Conservation (phyloP, 108 stramenopile genomes). For the Pseudonitzschia delicatissima region DNA sequence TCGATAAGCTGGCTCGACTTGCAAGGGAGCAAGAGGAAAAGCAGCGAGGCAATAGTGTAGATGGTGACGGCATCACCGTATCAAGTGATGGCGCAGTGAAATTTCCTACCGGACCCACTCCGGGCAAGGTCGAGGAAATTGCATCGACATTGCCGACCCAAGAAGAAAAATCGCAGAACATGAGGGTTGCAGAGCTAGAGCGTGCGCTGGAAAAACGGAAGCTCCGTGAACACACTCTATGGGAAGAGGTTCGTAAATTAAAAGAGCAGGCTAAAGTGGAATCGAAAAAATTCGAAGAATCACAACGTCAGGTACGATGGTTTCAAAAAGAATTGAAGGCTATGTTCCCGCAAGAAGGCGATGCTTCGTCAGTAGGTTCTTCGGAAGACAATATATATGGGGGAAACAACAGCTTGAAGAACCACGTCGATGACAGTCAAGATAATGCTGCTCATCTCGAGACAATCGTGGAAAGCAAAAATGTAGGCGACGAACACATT, state of each 20-base stretch:
- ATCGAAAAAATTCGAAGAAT: conserved; percentile 2
- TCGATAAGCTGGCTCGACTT: not conserved
- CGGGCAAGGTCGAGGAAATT: not conserved
- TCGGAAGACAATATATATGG: not conserved
- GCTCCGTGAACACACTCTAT: not conserved
- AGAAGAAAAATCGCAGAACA: not conserved
- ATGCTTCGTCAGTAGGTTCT: not conserved
- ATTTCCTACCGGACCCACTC: too few species aligned
- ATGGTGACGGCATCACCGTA: not conserved
- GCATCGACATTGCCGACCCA: too few species aligned
- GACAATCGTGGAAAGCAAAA: not conserved
- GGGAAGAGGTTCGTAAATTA: not conserved
- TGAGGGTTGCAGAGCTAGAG: not conserved
- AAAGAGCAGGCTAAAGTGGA: conserved; percentile 6
- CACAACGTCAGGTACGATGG: not conserved
- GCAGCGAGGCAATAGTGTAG: not conserved
- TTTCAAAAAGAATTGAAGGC: not conserved
- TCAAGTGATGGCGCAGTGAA: not conserved
- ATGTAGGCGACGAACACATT: not conserved
- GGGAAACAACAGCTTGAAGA: not conserved
- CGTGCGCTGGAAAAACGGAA: not conserved
- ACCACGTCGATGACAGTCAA: not conserved
- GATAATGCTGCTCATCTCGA: not conserved
- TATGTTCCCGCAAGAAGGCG: not conserved
- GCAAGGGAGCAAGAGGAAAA: not conserved